Conservation (phyloP, 2,329 filamentous ascomycete genomes). For the Colletotrichum sp. region DNA sequence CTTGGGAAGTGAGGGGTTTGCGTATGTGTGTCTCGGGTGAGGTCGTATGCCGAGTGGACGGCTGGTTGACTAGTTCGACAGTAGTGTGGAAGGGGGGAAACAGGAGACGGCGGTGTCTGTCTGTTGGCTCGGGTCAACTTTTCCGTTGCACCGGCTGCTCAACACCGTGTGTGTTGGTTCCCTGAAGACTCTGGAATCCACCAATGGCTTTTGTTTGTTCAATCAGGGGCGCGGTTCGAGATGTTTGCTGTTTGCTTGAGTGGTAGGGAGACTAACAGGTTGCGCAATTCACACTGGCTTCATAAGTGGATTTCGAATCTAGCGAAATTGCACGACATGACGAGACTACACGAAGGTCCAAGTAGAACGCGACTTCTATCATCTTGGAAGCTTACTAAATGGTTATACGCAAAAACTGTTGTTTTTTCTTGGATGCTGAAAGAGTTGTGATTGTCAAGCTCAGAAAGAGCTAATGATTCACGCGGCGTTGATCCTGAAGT, state of each 20-base stretch:
- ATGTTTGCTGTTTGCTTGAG: neutral
- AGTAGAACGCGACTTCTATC: neutral
- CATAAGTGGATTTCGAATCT: neutral
- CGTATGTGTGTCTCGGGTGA: neutral
- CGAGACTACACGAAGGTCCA: rapidly evolving
- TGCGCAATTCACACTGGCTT: neutral
- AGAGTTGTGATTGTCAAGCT: neutral
- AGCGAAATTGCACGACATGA: rapidly evolving
- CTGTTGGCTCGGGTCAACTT: neutral
- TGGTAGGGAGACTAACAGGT: neutral
- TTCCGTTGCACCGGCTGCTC: neutral
- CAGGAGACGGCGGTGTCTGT: neutral
- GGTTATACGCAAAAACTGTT: slow-evolving; percentile 25
- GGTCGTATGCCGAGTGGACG: neutral
- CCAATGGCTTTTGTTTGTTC: neutral
- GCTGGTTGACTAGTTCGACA: neutral
- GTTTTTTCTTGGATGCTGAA: neutral
- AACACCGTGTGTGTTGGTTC: neutral
- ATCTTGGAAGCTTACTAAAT: neutral
- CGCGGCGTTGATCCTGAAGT: neutral
- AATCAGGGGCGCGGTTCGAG: neutral
- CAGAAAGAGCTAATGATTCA: neutral
- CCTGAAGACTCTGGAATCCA: neutral
- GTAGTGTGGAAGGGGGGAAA: neutral
- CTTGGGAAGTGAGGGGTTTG: neutral